These are phyloP conservation scores for Fusarium sp. DNA, from an alignment of 2,329 filamentous ascomycete species.

Conservation along the genomic window DNA sequence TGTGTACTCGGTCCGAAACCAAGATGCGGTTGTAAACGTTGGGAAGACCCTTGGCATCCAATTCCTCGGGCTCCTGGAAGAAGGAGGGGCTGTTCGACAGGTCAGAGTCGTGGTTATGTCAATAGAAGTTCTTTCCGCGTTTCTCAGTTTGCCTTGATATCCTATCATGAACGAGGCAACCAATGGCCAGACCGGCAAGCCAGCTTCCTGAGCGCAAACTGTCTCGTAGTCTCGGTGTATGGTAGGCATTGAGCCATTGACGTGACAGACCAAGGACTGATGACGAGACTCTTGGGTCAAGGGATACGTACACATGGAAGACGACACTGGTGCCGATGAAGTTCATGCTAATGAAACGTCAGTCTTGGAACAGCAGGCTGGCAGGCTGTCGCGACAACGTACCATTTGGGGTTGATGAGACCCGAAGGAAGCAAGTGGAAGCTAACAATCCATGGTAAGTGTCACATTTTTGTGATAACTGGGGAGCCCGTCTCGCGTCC, in stretches of 20 bases:
- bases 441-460: background rate
- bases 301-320: slow-evolving; percentile 15
- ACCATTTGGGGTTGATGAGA: slow-evolving; percentile 12
- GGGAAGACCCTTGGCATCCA: background rate
- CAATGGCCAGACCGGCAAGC: background rate
- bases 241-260: background rate
- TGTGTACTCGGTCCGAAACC: background rate
- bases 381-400: background rate
- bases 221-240: background rate
- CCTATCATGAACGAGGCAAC: background rate
- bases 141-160: background rate
- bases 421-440: slow-evolving; percentile 22
- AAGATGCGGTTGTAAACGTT: background rate
- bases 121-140: background rate
- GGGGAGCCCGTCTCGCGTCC: background rate
- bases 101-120: background rate
- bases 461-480: background rate
- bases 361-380: background rate
- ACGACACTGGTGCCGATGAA: slow-evolving; percentile 18
- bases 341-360: background rate
- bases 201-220: background rate
- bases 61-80: background rate
- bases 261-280: background rate
- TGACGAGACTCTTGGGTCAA: background rate
- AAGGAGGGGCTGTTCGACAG: background rate